Evolutionary conservation across 2,329 filamentous ascomycete genomes (phyloP), one percentile per base, ranked within the genome.

Genomic region (Colletotrichum karsti): DNA sequence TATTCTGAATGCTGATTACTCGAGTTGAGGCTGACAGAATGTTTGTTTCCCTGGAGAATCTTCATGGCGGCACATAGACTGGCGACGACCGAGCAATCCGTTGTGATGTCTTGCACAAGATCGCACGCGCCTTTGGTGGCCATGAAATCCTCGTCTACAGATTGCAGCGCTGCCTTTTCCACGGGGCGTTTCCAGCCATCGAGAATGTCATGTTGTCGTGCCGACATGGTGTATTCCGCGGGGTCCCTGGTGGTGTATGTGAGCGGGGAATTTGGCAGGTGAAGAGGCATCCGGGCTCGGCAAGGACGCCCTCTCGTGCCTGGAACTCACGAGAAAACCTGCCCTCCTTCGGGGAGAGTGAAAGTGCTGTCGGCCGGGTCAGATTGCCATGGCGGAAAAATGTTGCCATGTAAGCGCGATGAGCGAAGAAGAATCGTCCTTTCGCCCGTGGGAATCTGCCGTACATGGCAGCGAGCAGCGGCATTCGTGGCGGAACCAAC

Each of bases 61-160:
- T 91, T 90, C 68, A 92, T 90, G 24, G 89, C 91, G 26, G 95
- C 94, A 76, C 95, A 98, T 6, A 99, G 85, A 77, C 96, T 98
- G 15, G 96, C 96, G 28, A 99, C 95, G 4, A 99, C 95, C 1
- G 96, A 98, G 77, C 96, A 99, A 78, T 99, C 96, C 1, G 95
- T 97, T 5, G 95, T 95, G 67, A 97, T 90, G 79, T 99, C 96
- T 79, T 99, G 96, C 3, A 98, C 94, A 7, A 99, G 87, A 78
- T 99, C 95, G 69, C 93, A 90, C 13, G 87, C 85, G 8, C 84
- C 80, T 7, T 81, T 79, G 15, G 86, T 83, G 51, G 81, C 79
- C 89, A 93, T 93, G 10, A 87, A 81, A 13, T 84, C 63, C 13
- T 77, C 73, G 22, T 75, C 85, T 3, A 76, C 76, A 37, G 70